phyloP scores from a whole-genome alignment of 1,139 yeast species.

The Debaryomycetaceae sp. region DNA sequence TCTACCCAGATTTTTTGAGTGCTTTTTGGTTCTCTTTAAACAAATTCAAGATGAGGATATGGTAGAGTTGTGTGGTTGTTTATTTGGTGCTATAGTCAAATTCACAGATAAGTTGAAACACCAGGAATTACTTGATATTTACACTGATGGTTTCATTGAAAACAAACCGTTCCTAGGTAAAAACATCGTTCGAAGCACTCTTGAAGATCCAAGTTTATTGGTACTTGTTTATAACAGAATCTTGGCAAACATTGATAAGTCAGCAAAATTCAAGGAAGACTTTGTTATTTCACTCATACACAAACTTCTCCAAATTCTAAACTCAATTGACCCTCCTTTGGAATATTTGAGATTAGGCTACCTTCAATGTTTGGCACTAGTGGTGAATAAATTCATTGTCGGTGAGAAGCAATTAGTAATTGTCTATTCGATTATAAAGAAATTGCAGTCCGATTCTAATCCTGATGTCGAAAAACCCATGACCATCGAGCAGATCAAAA shows the following conservation, averaged over 20 bases:
- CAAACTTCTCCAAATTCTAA: slow-evolving; percentile 16
- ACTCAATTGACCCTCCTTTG: slow-evolving; percentile 7
- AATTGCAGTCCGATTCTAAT: slow-evolving; percentile 1
- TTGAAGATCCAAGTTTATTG: slow-evolving; percentile 33
- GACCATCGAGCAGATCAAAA: slow-evolving; percentile 9
- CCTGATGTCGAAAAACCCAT: background rate
- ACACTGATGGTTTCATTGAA: slow-evolving; percentile 22
- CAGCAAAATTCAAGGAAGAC: slow-evolving; percentile 8
- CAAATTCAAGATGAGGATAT: slow-evolving; percentile 10
- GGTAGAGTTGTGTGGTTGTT: slow-evolving; percentile 33
- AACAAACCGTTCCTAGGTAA: slow-evolving; percentile 8
- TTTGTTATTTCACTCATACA: slow-evolving; percentile 12
- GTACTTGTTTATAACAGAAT: slow-evolving; percentile 48
- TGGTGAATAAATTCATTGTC: slow-evolving; percentile 47
- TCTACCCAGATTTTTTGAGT: slow-evolving; percentile 26
- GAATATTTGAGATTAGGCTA: slow-evolving; percentile 50
- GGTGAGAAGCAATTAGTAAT: slow-evolving; percentile 5
- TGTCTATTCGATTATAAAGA: slow-evolving; percentile 1
- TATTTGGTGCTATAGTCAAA: slow-evolving; percentile 35
- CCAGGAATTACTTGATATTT: slow-evolving; percentile 33
- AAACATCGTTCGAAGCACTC: slow-evolving; percentile 15
- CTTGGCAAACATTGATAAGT: slow-evolving; percentile 49
- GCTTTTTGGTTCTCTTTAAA: slow-evolving; percentile 9
- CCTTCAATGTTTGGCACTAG: slow-evolving; percentile 53
- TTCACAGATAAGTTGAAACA: slow-evolving; percentile 37